These are phyloP conservation scores for Ogataea parapolymorpha DNA, from an alignment of 805 yeast genomes.

Conservation along the genomic window DNA sequence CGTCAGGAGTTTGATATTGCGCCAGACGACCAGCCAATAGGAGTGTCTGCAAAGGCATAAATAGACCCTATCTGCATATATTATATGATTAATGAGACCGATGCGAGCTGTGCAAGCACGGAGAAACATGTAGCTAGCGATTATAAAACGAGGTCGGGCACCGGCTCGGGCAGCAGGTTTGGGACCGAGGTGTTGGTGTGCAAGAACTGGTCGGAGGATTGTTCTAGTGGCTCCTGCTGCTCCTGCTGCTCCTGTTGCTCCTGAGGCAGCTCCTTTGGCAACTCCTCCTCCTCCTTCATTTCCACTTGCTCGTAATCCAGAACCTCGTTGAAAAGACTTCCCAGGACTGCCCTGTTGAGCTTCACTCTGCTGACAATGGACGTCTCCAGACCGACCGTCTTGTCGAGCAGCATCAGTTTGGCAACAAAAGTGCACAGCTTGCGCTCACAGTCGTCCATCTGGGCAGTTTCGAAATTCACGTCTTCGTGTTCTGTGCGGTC, in stretches of 20 bases:
- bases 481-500: conserved; percentile 54
- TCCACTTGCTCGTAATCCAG: conserved; percentile 8
- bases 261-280: not conserved
- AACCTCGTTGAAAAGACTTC: conserved; percentile 18
- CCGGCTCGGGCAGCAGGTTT: conserved; percentile 8
- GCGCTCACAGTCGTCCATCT: conserved; percentile 18
- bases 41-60: conserved; percentile 27
- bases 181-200: conserved; percentile 8
- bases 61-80: conserved; percentile 14
- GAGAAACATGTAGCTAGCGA: not conserved
- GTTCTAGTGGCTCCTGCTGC: not conserved
- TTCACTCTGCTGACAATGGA: conserved; percentile 19
- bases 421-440: conserved; percentile 23
- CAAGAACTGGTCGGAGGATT: conserved; percentile 1
- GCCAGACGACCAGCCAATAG: conserved; percentile 31
- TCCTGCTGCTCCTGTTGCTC: not conserved
- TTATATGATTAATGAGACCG: conserved; percentile 10
- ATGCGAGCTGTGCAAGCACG: not conserved
- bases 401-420: conserved; percentile 22
- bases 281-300: conserved; percentile 5
- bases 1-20: conserved; percentile 34
- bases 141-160: conserved; percentile 7
- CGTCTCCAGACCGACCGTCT: conserved; percentile 15
- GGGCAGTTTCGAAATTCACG: conserved; percentile 23
- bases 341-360: conserved; percentile 25